Evolutionary conservation across 805 yeast species (phyloP).

Genomic region (Alloascoidea africana): DNA sequence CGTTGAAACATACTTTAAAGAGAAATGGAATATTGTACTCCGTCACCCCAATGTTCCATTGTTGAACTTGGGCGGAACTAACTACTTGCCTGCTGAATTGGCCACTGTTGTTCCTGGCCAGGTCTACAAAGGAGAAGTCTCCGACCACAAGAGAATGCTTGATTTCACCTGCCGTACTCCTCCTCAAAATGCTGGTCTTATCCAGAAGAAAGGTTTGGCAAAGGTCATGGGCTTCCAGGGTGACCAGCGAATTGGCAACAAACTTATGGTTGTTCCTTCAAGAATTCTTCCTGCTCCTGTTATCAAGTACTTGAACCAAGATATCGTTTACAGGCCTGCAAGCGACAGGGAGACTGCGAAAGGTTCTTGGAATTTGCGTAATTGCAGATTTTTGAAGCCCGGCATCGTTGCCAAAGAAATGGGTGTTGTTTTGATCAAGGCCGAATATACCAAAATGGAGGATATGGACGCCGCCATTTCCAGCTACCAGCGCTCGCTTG

Average conservation of each 20-base stretch:
- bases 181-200: slow-evolving; percentile 14
- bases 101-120: slow-evolving; percentile 16
- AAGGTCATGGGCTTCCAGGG: slow-evolving; percentile 8
- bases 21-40: slow-evolving; percentile 12
- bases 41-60: slow-evolving; percentile 15
- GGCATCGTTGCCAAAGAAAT: slow-evolving; percentile 5
- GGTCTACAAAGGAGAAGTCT: slow-evolving; percentile 15
- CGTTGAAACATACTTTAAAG: slow-evolving; percentile 14
- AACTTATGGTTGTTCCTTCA: slow-evolving; percentile 15
- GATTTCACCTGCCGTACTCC: slow-evolving; percentile 17
- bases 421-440: slow-evolving; percentile 6
- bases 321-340: slow-evolving; percentile 9
- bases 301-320: slow-evolving; percentile 10
- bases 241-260: slow-evolving; percentile 10
- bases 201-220: slow-evolving; percentile 13
- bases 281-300: slow-evolving; percentile 13
- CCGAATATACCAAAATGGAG: background rate
- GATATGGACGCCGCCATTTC: background rate
- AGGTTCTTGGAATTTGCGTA: slow-evolving; percentile 11
- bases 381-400: slow-evolving; percentile 6
- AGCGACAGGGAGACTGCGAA: slow-evolving; percentile 5
- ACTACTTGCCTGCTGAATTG: slow-evolving; percentile 16
- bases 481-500: slow-evolving; percentile 1
- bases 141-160: slow-evolving; percentile 16
- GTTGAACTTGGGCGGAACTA: slow-evolving; percentile 14